Evolutionary conservation across 2,329 filamentous ascomycete genomes (phyloP).

Genomic region (Pseudogymnoascus sp.): DNA sequence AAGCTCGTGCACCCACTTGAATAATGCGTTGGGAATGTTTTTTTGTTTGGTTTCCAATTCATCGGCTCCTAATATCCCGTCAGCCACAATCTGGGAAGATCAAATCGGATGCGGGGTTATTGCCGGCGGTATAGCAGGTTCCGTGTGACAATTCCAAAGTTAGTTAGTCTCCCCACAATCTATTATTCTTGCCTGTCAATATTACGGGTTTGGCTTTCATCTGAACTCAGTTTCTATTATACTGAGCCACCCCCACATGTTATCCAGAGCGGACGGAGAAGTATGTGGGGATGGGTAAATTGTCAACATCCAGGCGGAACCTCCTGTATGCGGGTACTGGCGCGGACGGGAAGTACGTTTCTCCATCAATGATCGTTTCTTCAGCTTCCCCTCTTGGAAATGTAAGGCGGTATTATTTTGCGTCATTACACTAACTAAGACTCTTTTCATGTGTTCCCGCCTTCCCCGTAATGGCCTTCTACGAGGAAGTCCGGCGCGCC

Average conservation of each 20-base stretch:
- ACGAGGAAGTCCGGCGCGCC: not conserved
- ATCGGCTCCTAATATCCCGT: too few species aligned
- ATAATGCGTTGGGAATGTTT: not conserved
- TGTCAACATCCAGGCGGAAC: not conserved
- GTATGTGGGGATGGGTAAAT: slow-evolving; percentile 1
- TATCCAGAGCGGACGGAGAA: not conserved
- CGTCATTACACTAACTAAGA: not conserved
- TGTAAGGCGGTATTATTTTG: not conserved
- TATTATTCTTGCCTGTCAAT: too few species aligned
- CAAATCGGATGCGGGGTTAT: not conserved
- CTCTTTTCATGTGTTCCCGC: not conserved
- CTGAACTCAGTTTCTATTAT: not conserved
- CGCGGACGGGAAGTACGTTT: not conserved
- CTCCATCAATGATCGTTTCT: slow-evolving; percentile 6
- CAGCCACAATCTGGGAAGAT: not conserved
- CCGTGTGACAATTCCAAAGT: not conserved
- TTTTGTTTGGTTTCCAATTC: not conserved
- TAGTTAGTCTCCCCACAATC: not conserved
- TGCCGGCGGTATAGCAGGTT: not conserved
- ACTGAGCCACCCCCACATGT: not conserved
- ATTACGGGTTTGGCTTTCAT: not conserved
- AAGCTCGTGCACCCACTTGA: not conserved
- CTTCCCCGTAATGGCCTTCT: not conserved
- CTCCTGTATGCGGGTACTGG: not conserved
- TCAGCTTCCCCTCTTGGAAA: not conserved